phyloP scores from a whole-genome alignment of 495 filamentous ascomycete genomes.

The Xylaria longipes region DNA sequence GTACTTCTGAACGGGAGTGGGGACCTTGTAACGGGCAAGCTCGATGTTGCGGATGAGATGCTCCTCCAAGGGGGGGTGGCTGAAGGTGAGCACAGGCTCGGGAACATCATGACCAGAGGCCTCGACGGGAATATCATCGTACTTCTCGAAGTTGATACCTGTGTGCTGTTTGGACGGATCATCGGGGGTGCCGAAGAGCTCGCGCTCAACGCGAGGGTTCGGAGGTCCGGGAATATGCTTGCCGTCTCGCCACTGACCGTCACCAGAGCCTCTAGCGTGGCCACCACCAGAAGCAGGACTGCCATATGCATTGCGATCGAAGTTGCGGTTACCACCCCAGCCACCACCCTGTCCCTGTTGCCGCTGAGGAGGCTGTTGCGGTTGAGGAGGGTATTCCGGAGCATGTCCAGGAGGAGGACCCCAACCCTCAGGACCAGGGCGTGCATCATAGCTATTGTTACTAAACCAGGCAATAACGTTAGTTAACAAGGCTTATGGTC shows the following conservation, averaged over 20 bases:
- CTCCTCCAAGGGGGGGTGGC: constrained; percentile 90
- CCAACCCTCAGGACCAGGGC: constrained; percentile 43
- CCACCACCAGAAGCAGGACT: constrained; percentile 70
- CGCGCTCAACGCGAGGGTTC: constrained; percentile 89
- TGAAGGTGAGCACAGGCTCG: constrained; percentile 88
- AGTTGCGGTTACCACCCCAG: constrained; percentile 36
- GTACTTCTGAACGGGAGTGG: constrained; percentile 97
- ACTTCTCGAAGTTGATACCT: constrained; percentile 99
- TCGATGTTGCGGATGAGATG: constrained; percentile 91
- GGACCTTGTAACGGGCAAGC: constrained; percentile 89
- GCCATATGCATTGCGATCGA: constrained; percentile 67
- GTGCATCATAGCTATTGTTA: constrained; percentile 53
- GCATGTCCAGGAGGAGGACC: constrained; percentile 25
- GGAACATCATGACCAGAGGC: constrained; percentile 94
- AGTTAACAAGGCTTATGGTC: constrained; percentile 24
- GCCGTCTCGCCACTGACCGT: constrained; percentile 94
- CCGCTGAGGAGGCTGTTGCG: constrained; percentile 30
- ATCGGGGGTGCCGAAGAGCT: constrained; percentile 92
- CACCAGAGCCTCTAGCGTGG: constrained; percentile 78
- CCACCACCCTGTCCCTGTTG: constrained; percentile 34
- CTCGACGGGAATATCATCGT: constrained; percentile 98
- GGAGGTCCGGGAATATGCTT: constrained; percentile 91
- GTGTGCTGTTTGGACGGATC: constrained; percentile 94
- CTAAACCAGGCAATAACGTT: constrained; percentile 35
- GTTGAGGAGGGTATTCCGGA: constrained; percentile 38